These are phyloP conservation scores for Talaromyces marneffei DNA, from an alignment of 2,329 filamentous ascomycete genomes.

Conservation along the genomic window DNA sequence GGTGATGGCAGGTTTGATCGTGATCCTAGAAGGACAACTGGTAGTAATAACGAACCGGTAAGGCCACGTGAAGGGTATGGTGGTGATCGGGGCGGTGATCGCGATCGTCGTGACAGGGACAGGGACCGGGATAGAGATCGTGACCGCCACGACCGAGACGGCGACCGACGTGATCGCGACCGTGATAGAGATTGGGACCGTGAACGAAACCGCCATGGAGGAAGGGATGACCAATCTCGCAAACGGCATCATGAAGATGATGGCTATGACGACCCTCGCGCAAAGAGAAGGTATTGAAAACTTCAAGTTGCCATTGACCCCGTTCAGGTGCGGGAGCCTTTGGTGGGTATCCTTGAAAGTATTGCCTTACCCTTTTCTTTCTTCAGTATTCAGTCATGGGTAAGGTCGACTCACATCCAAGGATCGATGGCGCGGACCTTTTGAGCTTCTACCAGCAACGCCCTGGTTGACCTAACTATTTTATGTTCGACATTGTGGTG, in stretches of 20 bases:
- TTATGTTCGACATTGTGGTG: not conserved
- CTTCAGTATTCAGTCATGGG: conserved; percentile 26
- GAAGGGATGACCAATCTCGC: conserved; percentile 52
- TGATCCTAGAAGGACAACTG: conserved; percentile 53
- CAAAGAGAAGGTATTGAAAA: conserved; percentile 53
- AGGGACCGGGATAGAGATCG: conserved; percentile 24
- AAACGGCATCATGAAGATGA: conserved; percentile 71
- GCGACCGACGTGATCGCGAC: conserved; percentile 56
- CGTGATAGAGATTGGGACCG: conserved; percentile 48
- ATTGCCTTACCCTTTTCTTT: conserved; percentile 22
- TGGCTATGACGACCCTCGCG: conserved; percentile 68
- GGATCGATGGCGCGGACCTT: conserved; percentile 13
- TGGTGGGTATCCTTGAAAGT: conserved; percentile 41
- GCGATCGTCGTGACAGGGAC: conserved; percentile 18
- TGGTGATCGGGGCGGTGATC: conserved; percentile 38
- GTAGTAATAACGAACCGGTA: conserved; percentile 80
- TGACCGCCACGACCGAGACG: conserved; percentile 47
- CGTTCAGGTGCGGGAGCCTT: conserved; percentile 23
- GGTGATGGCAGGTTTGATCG: conserved; percentile 46
- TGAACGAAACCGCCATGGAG: conserved; percentile 43
- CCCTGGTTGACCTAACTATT: not conserved
- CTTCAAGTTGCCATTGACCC: not conserved
- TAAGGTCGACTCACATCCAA: conserved; percentile 32
- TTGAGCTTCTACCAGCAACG: not conserved
- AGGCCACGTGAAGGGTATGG: conserved; percentile 60